These are phyloP conservation scores for Carex cristatella DNA, from an alignment of 176 grass and related monocot species.

Conservation along the genomic window DNA sequence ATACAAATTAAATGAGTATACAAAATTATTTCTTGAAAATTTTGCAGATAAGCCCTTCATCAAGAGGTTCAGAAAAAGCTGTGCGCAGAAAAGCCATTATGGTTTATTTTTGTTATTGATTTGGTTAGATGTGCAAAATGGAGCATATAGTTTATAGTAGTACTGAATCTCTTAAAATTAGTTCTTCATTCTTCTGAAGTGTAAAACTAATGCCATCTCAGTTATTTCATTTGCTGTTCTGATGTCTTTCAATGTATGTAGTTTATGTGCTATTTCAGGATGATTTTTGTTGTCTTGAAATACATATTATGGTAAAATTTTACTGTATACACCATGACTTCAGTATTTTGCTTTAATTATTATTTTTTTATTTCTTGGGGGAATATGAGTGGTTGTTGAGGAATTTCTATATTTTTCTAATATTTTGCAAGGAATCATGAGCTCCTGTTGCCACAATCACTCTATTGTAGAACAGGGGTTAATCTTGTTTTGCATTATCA, in stretches of 20 bases:
- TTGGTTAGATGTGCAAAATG: neutral
- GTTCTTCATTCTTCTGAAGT: neutral
- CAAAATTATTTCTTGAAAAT: neutral
- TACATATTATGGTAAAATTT: neutral
- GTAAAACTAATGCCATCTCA: neutral
- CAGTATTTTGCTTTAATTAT: neutral
- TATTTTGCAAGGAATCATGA: neutral
- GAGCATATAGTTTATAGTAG: neutral
- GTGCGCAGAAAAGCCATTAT: neutral
- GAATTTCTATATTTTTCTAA: neutral
- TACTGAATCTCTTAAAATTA: neutral
- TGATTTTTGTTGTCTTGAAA: neutral
- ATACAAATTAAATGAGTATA: neutral
- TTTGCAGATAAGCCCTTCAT: neutral
- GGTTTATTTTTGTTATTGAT: neutral
- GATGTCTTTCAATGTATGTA: neutral
- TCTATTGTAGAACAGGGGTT: no score
- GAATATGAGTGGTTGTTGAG: neutral
- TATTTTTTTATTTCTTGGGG: neutral
- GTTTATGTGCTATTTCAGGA: neutral
- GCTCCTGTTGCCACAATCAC: no score
- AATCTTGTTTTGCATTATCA: no score
- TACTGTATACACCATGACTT: neutral
- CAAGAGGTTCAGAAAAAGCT: neutral
- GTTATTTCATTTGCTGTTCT: neutral